Base-by-base conservation (phyloP, 108 stramenopile genomes). In the Skeletonema costatum region DNA sequence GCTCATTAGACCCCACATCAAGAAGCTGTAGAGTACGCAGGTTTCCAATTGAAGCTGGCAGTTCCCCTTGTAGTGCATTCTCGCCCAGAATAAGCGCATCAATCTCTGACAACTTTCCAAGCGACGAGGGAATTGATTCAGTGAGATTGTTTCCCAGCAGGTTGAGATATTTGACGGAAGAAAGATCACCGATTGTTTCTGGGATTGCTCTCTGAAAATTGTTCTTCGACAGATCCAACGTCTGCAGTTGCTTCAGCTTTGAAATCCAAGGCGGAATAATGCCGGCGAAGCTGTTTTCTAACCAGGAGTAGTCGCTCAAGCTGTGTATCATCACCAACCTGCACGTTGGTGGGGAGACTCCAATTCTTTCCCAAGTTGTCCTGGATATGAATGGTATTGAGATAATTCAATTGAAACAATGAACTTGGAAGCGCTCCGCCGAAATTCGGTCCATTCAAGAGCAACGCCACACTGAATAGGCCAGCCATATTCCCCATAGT, bases 21-120 rank as follows among this genome's bases (percentile, higher is more conserved):
- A 76, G 19, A 30, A 66, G 51, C 33, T 35, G 16, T 5, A 74
- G 21, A 2, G 4, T 39, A 12, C 32, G 30, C 4, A 67, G 51
- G 33, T 56, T 53, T 35, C 73, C 73, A 21, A 74, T 32, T 6
- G 41, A 66, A 14, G 66, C 30, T 10, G 73, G 73, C 4, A 74
- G 10, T 29, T 17, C 16, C 19, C 73, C 73, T 9, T 35, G 17
- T 17, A 74, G 9, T 9, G 35, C 8, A 36, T 74, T 74, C 3
- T 53, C 7, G 10, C 29, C 66, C 19, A 74, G 35, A 16, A 21
- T 50, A 2, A 74, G n/a, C 9, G 14, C 66, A 16, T 29, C 51
- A 1, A 74, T 17, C 9, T 13, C 56, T 25, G 25, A 19, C 63
- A 67, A 44, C 5, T 46, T 50, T 3, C 73, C 73, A 68, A 74